Evolutionary conservation across 345 rosid species (phyloP).

Genomic region (Aurinia saxatilis): DNA sequence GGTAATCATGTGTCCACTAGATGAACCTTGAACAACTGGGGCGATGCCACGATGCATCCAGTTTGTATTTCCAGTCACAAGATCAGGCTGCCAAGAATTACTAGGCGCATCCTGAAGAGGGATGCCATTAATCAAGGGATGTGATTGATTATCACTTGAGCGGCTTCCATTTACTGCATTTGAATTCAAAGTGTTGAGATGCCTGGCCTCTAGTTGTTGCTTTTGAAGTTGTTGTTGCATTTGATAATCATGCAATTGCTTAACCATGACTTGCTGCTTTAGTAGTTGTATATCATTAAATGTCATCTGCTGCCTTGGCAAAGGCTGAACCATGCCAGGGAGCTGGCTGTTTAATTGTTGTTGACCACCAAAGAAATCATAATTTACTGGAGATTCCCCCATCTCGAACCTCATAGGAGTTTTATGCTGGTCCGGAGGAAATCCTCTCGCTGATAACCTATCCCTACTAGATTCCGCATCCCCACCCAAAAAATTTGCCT

Average conservation of each 20-base stretch:
- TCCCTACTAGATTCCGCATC: slow-evolving; percentile 48
- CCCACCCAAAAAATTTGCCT: slow-evolving; percentile 55
- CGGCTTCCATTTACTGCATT: slow-evolving; percentile 42
- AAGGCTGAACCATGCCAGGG: slow-evolving; percentile 52
- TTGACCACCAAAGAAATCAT: slow-evolving; percentile 59
- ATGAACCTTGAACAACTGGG: slow-evolving; percentile 48
- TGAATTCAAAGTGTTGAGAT: slow-evolving; percentile 41
- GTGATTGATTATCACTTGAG: slow-evolving; percentile 33
- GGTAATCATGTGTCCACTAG: slow-evolving; percentile 47
- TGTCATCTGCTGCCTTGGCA: slow-evolving; percentile 70
- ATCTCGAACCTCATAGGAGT: slow-evolving; percentile 42
- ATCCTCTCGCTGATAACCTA: slow-evolving; percentile 43
- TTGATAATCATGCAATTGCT: slow-evolving; percentile 74
- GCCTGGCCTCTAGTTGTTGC: slow-evolving; percentile 49
- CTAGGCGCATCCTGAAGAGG: slow-evolving; percentile 57
- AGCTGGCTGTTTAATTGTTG: slow-evolving; percentile 57
- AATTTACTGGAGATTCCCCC: slow-evolving; percentile 62
- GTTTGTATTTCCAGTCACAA: slow-evolving; percentile 42
- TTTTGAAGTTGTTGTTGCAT: slow-evolving; percentile 60
- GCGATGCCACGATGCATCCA: slow-evolving; percentile 45
- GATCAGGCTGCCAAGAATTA: slow-evolving; percentile 56
- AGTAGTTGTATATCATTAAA: slow-evolving; percentile 65
- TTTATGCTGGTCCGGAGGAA: slow-evolving; percentile 45
- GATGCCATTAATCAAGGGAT: slow-evolving; percentile 46
- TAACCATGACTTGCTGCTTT: slow-evolving; percentile 65